phyloP scores from a whole-genome alignment of 345 rosid genomes.

The Salix purpurea region DNA sequence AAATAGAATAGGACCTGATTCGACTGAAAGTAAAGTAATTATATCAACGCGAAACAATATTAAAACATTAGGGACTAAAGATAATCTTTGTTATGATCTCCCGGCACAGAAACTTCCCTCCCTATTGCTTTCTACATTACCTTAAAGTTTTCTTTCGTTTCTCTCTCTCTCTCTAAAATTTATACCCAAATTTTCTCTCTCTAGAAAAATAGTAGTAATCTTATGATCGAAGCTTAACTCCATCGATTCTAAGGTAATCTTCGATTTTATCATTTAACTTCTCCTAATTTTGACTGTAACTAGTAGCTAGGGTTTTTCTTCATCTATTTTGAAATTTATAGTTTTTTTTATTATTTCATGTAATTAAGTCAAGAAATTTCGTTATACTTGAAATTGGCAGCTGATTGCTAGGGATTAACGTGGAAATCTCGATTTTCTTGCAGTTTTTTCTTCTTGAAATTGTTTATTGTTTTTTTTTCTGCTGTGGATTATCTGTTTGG shows the following conservation, averaged over 20 bases:
- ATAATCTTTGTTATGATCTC: no score
- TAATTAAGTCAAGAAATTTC: background rate
- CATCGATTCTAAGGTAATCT: conserved; percentile 28
- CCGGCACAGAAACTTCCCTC: no score
- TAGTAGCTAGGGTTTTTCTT: background rate
- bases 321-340: background rate
- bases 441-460: background rate
- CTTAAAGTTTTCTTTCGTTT: background rate
- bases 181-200: background rate
- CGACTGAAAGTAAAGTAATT: no score
- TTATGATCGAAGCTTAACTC: conserved; percentile 26
- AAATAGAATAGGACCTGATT: no score
- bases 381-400: background rate
- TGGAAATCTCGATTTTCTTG: background rate
- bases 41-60: no score
- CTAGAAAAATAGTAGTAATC: background rate
- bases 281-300: conserved; percentile 4
- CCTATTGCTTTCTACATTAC: no score
- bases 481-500: background rate
- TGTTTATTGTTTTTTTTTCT: background rate
- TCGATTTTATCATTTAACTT: conserved; percentile 4
- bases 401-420: background rate
- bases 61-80: no score
- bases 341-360: background rate
- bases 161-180: background rate